Evolutionary conservation across 176 grass and related monocot species (phyloP).

Genomic region (Oryza brachyantha): DNA sequence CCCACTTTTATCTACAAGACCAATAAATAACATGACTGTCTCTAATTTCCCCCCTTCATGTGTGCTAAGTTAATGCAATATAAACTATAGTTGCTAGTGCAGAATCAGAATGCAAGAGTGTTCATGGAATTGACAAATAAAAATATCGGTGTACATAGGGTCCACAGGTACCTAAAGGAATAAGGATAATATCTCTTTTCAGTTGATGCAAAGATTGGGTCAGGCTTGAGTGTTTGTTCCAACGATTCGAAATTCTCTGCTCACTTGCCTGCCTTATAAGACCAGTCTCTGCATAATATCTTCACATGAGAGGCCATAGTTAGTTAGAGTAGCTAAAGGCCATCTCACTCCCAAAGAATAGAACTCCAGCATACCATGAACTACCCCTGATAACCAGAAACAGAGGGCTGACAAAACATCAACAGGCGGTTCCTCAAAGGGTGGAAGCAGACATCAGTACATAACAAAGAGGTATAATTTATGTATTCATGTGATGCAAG

Average conservation of each 20-base stretch:
- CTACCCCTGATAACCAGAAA: slow-evolving; percentile 25
- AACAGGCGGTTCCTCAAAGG: slow-evolving; percentile 29
- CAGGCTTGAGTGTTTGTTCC: slow-evolving; percentile 54
- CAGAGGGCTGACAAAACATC: slow-evolving; percentile 29
- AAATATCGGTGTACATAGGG: slow-evolving; percentile 46
- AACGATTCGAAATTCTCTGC: slow-evolving; percentile 60
- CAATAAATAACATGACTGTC: slow-evolving; percentile 33
- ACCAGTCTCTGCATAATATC: slow-evolving; percentile 38
- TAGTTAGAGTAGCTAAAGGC: slow-evolving; percentile 26
- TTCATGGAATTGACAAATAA: slow-evolving; percentile 51
- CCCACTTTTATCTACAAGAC: slow-evolving; percentile 40
- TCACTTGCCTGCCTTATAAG: slow-evolving; percentile 46
- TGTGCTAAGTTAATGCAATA: slow-evolving; percentile 53
- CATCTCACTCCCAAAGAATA: slow-evolving; percentile 38
- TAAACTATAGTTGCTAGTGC: slow-evolving; percentile 47
- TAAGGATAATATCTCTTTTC: slow-evolving; percentile 98
- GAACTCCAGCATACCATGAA: slow-evolving; percentile 24
- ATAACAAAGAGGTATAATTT: slow-evolving; percentile 45
- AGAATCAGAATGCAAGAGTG: slow-evolving; percentile 72
- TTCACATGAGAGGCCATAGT: slow-evolving; percentile 31
- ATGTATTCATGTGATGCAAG: slow-evolving; percentile 14
- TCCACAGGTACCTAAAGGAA: slow-evolving; percentile 68
- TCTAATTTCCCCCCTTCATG: slow-evolving; percentile 19
- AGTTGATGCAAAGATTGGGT: slow-evolving; percentile 54
- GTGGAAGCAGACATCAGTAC: slow-evolving; percentile 25